A percentile compares a stretch with the other conserved stretches of the same genome.
Evolutionary conservation across 1,284 basidiomycete species (phyloP).

Genomic region (Sporisorium iseilematis-ciliati): DNA sequence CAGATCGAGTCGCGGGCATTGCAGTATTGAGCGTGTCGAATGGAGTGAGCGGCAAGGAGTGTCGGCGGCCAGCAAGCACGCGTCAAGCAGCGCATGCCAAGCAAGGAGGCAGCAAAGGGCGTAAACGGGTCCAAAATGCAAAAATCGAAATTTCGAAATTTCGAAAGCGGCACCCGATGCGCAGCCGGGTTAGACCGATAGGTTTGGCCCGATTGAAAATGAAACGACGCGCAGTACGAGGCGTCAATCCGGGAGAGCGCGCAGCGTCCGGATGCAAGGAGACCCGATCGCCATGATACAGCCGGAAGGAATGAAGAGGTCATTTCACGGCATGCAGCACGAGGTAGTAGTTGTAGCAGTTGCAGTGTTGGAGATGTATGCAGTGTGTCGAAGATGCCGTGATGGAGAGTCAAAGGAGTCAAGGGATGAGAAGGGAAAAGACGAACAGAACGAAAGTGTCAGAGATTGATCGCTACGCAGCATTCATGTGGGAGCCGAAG

Average conservation of each 20-base stretch:
- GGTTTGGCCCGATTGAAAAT: slow-evolving; percentile 24
- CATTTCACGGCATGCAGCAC: neutral
- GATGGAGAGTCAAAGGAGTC: neutral
- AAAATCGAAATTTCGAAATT: slow-evolving; percentile 5
- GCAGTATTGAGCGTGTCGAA: slow-evolving; percentile 27
- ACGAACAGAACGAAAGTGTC: slow-evolving; percentile 8
- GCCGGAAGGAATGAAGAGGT: slow-evolving; percentile 1
- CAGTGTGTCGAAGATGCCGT: neutral
- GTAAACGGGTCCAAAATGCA: slow-evolving; percentile 11
- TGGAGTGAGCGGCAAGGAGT: slow-evolving; percentile 24
- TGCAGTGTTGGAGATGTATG: neutral
- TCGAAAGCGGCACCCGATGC: slow-evolving; percentile 6
- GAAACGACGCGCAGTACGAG: slow-evolving; percentile 16
- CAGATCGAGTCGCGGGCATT: neutral
- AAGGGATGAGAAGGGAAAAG: neutral
- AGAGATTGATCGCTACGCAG: neutral
- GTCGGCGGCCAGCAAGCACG: slow-evolving; percentile 9
- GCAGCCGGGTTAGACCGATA: no score
- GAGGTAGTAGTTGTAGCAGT: neutral
- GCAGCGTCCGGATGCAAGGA: slow-evolving; percentile 34
- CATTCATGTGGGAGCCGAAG: no score
- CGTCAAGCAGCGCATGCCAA: slow-evolving; percentile 35
- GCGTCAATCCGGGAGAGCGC: slow-evolving; percentile 12
- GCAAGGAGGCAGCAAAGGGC: slow-evolving; percentile 24
- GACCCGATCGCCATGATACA: slow-evolving; percentile 2